These are phyloP conservation scores for Agapanthus africanus DNA, from an alignment of 106 monocot species.

Conservation along the genomic window DNA sequence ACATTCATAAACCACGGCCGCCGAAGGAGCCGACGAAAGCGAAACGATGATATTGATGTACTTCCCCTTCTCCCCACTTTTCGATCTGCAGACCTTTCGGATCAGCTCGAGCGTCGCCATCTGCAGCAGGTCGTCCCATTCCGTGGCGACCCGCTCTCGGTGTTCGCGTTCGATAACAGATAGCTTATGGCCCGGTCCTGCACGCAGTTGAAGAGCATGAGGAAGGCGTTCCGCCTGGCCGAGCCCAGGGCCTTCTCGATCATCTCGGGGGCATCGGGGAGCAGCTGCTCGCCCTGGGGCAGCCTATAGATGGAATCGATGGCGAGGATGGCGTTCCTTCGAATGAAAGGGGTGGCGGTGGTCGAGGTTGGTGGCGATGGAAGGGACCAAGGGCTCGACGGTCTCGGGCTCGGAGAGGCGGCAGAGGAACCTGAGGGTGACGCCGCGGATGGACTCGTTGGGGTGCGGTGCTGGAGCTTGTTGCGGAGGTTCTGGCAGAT, in stretches of 20 bases:
- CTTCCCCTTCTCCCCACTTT: constrained; percentile 55
- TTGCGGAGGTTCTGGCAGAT: constrained; percentile 73
- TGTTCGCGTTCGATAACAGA: constrained; percentile 52
- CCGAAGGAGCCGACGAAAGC: constrained; percentile 37
- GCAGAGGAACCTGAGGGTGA: constrained; percentile 70
- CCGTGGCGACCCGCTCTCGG: constrained; percentile 44
- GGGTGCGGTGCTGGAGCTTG: constrained; percentile 68
- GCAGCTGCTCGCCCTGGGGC: constrained; percentile 59
- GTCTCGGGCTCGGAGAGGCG: constrained; percentile 58
- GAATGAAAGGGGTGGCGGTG: constrained; percentile 53
- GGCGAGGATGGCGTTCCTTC: constrained; percentile 52
- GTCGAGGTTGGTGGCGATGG: constrained; percentile 52
- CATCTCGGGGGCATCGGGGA: constrained; percentile 55
- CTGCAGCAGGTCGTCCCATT: constrained; percentile 76
- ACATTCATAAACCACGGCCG: constrained; percentile 74
- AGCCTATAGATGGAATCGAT: constrained; percentile 44
- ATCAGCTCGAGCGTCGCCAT: constrained; percentile 81
- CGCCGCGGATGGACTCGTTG: constrained; percentile 71
- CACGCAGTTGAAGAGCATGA: constrained; percentile 74
- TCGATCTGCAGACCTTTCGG: constrained; percentile 76
- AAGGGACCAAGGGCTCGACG: constrained; percentile 62
- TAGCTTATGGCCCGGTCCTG: constrained; percentile 71
- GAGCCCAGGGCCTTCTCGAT: constrained; percentile 57
- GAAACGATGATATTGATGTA: constrained; percentile 76
- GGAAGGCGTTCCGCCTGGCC: constrained; percentile 63